Base-by-base conservation (phyloP, 305 asterid species). In the Fraxinus angustifolia region DNA sequence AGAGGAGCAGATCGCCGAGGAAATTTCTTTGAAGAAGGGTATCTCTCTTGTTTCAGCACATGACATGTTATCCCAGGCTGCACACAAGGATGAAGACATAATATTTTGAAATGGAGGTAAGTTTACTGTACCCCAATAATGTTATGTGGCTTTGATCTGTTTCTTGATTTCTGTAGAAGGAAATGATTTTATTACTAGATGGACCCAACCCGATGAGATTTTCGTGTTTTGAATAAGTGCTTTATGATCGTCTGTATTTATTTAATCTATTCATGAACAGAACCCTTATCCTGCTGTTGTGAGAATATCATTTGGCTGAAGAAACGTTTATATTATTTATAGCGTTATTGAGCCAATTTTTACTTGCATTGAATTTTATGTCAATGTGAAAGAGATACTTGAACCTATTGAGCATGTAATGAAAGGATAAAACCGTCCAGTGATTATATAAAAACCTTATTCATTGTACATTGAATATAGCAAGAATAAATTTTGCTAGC, bases 11-110 rank as follows among this genome's bases (percentile, higher is more conserved):
- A 86, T 70, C 23, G 87, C 91, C 16, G 89, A 42, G 76, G 85
- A 85, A 4, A 0, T 85, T 65, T 76, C 91, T 78, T 28, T 68
- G 38, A 68, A 0, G 74, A 31, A 28, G 74, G 74, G 74, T 68
- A 6, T 68, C 0, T 14, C 78, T 82, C 60, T 87, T 67, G 60
- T 34, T 35, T 17, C 85, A 19, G 90, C 82, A 23, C 81, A 80
- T 17, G 81, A 87, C 80, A n/a, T 88, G 80, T 76, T 87, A 38
- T 40, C 80, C 56, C 84, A 78, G 33, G 75, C 76, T 82, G 40
- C 87, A 65, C 87, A 84, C 82, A 87, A 73, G 31, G 89, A 87
- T 4, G 89, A 87, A 11, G 90, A 88, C 82, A 88, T 87, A 78
- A 85, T 88, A 75, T 88, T 88, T 87, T 88, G 80, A 88, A 70